Evolutionary conservation across 164 flowering plant species (phyloP).

Genomic region (Annona cherimola): DNA sequence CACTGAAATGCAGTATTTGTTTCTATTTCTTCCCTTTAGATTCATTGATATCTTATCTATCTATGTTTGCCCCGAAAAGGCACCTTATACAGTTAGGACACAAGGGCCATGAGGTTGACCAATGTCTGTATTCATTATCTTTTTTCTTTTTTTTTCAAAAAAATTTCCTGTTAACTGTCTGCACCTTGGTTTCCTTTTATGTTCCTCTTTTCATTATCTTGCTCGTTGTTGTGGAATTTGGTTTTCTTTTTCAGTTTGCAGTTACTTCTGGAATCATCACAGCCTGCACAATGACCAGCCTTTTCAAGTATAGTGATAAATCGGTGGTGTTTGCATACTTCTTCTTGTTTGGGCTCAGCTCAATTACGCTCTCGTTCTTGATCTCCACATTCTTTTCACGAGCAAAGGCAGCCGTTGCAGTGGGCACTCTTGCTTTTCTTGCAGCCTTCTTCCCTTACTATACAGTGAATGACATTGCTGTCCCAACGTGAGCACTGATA

Average conservation of each 20-base stretch:
- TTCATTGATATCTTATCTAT: too few species aligned
- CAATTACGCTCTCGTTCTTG: conserved; percentile 83
- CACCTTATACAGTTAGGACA: too few species aligned
- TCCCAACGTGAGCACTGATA: conserved; percentile 60
- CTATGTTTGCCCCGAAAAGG: too few species aligned
- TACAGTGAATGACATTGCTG: conserved; percentile 75
- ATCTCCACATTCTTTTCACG: conserved; percentile 89
- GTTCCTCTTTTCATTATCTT: conserved; percentile 11
- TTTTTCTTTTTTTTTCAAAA: background rate
- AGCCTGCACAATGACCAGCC: conserved; percentile 75
- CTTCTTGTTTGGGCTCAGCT: conserved; percentile 85
- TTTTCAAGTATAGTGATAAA: conserved; percentile 88
- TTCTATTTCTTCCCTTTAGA: too few species aligned
- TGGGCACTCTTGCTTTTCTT: conserved; percentile 93
- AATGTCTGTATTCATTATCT: background rate
- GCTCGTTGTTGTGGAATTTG: conserved; percentile 11
- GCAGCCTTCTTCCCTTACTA: conserved; percentile 96
- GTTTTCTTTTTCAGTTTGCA: conserved; percentile 57
- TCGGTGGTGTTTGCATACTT: conserved; percentile 86
- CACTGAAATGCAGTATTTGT: too few species aligned
- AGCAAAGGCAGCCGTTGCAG: conserved; percentile 98
- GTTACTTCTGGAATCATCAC: conserved; percentile 75
- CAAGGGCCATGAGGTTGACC: too few species aligned
- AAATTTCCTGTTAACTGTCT: background rate
- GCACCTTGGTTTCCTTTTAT: background rate